These are phyloP conservation scores for Thielaviopsis ethacetica DNA, from an alignment of 2,329 filamentous ascomycete species.

Conservation along the genomic window DNA sequence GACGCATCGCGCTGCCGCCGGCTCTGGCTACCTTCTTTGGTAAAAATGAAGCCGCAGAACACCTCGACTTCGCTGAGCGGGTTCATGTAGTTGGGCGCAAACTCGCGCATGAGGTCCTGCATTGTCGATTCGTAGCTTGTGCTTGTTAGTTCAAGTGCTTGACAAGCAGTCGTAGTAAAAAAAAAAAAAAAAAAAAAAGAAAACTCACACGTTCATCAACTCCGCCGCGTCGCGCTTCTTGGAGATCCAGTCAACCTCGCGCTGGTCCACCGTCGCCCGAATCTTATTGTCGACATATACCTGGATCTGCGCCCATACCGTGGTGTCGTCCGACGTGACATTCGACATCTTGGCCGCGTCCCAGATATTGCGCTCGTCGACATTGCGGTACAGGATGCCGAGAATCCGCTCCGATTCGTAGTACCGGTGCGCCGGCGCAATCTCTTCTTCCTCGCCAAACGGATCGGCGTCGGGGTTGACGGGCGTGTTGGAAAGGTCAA, in stretches of 20 bases:
- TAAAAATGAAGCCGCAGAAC: conserved; percentile 39
- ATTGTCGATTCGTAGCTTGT: neutral
- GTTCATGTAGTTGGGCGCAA: conserved; percentile 24
- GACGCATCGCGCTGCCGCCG: conserved; percentile 35
- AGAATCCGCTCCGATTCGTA: conserved; percentile 54
- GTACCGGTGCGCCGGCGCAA: conserved; percentile 35
- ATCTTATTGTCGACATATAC: conserved; percentile 14
- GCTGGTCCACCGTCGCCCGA: conserved; percentile 11
- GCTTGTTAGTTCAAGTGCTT: neutral
- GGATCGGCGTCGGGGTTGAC: conserved; percentile 16
- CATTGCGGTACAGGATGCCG: conserved; percentile 51
- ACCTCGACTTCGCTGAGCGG: conserved; percentile 34
- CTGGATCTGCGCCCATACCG: conserved; percentile 30
- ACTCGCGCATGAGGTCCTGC: conserved; percentile 15
- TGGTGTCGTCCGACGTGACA: conserved; percentile 16
- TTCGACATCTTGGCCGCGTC: conserved; percentile 25
- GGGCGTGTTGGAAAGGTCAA: conserved; percentile 20
- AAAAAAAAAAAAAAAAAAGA: conserved; percentile 8
- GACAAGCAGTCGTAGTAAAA: neutral
- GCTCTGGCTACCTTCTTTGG: conserved; percentile 31
- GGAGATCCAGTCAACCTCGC: conserved; percentile 20
- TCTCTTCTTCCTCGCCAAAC: conserved; percentile 22
- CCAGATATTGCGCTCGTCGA: conserved; percentile 58
- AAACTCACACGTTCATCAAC: conserved; percentile 29
- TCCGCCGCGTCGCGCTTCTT: conserved; percentile 24